These are phyloP conservation scores for Fonsecaea pugnacius DNA, from an alignment of 2,329 filamentous ascomycete genomes.

Conservation along the genomic window DNA sequence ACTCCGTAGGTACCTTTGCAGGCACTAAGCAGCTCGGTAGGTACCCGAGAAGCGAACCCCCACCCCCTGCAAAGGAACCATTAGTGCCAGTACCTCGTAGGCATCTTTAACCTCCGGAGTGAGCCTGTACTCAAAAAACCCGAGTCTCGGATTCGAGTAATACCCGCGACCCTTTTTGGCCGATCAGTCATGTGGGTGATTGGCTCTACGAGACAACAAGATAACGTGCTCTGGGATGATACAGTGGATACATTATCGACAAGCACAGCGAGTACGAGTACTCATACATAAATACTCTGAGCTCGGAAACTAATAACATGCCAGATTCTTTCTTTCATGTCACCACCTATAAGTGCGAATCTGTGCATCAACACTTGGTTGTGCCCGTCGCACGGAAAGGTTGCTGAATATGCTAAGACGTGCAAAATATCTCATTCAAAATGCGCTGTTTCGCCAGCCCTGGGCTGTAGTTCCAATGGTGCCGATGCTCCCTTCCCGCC, in stretches of 20 bases:
- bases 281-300: background rate
- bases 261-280: background rate
- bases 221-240: background rate
- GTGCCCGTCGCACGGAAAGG: background rate
- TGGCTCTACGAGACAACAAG: too few relatives aligned
- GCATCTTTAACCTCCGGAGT: too few relatives aligned
- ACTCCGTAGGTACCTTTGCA: too few relatives aligned
- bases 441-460: conserved; percentile 26
- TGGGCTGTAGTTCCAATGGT: conserved; percentile 32
- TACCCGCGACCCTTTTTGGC: too few relatives aligned
- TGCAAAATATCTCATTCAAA: conserved; percentile 11
- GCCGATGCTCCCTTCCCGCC: conserved; percentile 27
- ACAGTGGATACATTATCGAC: background rate
- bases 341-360: background rate
- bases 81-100: background rate
- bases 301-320: background rate
- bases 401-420: background rate
- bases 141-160: too few relatives aligned
- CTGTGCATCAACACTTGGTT: conserved; percentile 12
- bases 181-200: too few relatives aligned
- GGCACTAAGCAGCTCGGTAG: too few relatives aligned
- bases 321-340: background rate
- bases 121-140: too few relatives aligned
- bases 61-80: background rate
- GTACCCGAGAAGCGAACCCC: too few relatives aligned